Evolutionary conservation across 306 rosid genomes (phyloP).

Genomic region (Boehmeria nivea): DNA sequence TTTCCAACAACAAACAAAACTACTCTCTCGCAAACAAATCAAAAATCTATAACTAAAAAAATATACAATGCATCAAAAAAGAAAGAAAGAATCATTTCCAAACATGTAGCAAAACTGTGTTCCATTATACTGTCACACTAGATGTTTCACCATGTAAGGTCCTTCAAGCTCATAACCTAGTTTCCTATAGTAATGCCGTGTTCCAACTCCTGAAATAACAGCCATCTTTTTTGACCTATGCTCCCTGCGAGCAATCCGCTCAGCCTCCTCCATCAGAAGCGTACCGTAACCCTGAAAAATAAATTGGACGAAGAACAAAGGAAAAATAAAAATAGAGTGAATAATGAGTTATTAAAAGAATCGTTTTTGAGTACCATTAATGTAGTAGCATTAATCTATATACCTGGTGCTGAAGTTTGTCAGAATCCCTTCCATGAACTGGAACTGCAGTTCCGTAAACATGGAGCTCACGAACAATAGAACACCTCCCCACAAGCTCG

Average conservation of each 20-base stretch:
- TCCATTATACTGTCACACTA: constrained; percentile 23
- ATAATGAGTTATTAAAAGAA: no score
- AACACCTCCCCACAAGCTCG: constrained; percentile 79
- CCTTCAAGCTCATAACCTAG: constrained; percentile 94
- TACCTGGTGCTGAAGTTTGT: constrained; percentile 95
- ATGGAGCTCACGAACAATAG: constrained; percentile 92
- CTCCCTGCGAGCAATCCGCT: constrained; percentile 66
- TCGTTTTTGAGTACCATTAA: no score
- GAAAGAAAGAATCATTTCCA: constrained; percentile 12
- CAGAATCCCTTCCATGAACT: constrained; percentile 92
- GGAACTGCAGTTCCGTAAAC: constrained; percentile 99
- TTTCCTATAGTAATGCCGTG: constrained; percentile 89
- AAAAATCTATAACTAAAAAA: not conserved
- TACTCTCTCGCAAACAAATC: not conserved
- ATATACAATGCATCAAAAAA: not conserved
- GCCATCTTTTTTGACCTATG: constrained; percentile 80
- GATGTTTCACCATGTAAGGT: constrained; percentile 91
- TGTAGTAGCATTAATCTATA: no score
- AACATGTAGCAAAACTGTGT: constrained; percentile 36
- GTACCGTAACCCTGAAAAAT: constrained; percentile 84
- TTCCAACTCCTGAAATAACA: constrained; percentile 94
- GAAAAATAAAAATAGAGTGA: no score
- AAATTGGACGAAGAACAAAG: not conserved
- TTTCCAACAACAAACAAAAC: not conserved
- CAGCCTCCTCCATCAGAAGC: constrained; percentile 95